A percentile compares a stretch with the other conserved stretches of the same genome.
These are phyloP conservation scores for Pezizomycotina sp. DNA, from an alignment of 2,329 filamentous ascomycete species.

Conservation along the genomic window DNA sequence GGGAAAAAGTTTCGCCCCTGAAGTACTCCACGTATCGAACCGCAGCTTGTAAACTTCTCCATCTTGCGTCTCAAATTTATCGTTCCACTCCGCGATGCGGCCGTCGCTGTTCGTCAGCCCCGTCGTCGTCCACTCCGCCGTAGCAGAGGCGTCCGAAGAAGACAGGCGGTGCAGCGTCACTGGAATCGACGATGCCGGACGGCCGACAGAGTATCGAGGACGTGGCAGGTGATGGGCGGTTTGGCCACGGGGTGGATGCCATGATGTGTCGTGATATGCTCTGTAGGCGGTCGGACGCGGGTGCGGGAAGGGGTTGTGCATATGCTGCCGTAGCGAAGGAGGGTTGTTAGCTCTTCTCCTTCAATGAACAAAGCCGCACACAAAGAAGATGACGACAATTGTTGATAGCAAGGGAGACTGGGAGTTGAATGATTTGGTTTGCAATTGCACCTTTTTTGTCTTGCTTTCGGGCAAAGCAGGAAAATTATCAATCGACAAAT, in stretches of 20 bases:
- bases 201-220: constrained; percentile 65
- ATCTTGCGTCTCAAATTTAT: constrained; percentile 40
- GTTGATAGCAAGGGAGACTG: no score
- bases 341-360: no score
- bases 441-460: no score
- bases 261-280: constrained; percentile 18
- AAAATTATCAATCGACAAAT: no score
- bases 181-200: constrained; percentile 47
- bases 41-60: constrained; percentile 45
- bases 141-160: constrained; percentile 27
- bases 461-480: no score
- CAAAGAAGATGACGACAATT: no score
- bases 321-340: no score
- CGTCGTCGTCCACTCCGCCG: constrained; percentile 39
- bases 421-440: no score
- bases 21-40: constrained; percentile 62
- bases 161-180: constrained; percentile 40
- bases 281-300: constrained; percentile 16
- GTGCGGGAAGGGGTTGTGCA: constrained; percentile 17
- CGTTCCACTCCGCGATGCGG: constrained; percentile 52
- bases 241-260: constrained; percentile 9
- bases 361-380: no score
- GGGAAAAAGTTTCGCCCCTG: constrained; percentile 43
- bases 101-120: constrained; percentile 61
- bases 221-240: constrained; percentile 62